Percentiles rank a stretch among this genome's conserved stretches.
Conservation (phyloP, 2,329 filamentous ascomycete species). For the Drechslerella dactyloides region DNA sequence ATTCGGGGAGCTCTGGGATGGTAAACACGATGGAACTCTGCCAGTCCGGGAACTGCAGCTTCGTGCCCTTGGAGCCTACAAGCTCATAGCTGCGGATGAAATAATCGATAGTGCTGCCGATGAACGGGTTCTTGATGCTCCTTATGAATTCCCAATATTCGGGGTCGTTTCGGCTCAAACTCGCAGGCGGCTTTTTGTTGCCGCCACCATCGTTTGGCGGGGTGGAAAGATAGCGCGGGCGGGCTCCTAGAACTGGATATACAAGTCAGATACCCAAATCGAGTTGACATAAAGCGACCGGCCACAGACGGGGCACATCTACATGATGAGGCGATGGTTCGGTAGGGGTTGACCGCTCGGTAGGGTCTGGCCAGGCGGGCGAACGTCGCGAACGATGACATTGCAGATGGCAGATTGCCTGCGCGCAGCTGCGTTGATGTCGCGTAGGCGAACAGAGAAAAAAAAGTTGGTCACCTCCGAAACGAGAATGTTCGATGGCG, state of each 20-base stretch:
- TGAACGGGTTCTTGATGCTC: conserved; percentile 38
- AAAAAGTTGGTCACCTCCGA: neutral
- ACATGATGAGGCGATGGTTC: conserved; percentile 20
- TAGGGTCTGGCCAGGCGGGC: conserved; percentile 16
- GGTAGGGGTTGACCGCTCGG: conserved; percentile 17
- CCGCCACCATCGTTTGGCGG: neutral
- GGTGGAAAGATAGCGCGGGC: neutral
- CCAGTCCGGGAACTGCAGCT: neutral
- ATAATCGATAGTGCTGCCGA: conserved; percentile 11
- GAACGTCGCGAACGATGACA: conserved; percentile 3
- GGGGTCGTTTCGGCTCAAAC: conserved; percentile 18
- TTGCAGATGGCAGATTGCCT: too few species aligned
- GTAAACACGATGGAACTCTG: conserved; percentile 18
- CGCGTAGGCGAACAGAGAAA: neutral
- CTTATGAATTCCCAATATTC: conserved; percentile 29
- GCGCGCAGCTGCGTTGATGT: conserved; percentile 2
- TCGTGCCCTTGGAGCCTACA: neutral
- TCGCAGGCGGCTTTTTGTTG: neutral
- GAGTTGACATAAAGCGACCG: neutral
- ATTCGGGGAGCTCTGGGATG: conserved; percentile 28
- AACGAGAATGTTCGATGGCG: too few species aligned
- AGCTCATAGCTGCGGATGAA: conserved; percentile 9
- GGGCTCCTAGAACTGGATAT: conserved; percentile 1
- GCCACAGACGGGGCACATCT: neutral
- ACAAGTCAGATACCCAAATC: neutral